Evolutionary conservation across 2,329 filamentous ascomycete species (phyloP).

Genomic region (Pyrenophora tritici-repentis): DNA sequence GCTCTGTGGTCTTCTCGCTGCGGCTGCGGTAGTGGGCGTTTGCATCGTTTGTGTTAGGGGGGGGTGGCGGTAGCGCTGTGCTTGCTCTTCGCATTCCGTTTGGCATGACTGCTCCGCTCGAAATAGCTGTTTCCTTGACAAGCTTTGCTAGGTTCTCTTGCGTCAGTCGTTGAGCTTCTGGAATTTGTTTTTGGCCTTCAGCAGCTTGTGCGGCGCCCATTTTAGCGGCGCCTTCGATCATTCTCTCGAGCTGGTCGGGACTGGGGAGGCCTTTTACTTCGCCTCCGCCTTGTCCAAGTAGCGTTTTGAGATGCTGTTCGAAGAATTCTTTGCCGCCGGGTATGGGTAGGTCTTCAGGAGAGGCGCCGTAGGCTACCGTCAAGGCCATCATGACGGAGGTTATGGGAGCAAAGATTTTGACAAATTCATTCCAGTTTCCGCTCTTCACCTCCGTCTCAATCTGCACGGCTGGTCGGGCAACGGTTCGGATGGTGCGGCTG

Average conservation of each 20-base stretch:
- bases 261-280: constrained; percentile 42
- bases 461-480: constrained; percentile 47
- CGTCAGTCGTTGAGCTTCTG: constrained; percentile 39
- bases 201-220: constrained; percentile 41
- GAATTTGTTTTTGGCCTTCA: constrained; percentile 25
- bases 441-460: constrained; percentile 57
- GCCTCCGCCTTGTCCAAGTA: constrained; percentile 33
- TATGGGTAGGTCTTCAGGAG: constrained; percentile 41
- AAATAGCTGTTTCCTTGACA: constrained; percentile 47
- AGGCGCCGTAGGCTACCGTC: constrained; percentile 51
- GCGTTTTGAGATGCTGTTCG: constrained; percentile 41
- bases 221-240: constrained; percentile 43
- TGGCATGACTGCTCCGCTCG: constrained; percentile 42
- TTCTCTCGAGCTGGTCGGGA: constrained; percentile 44
- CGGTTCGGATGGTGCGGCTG: constrained; percentile 42
- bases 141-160: constrained; percentile 46
- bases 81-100: constrained; percentile 36
- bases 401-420: constrained; percentile 58
- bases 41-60: constrained; percentile 27
- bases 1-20: constrained; percentile 32
- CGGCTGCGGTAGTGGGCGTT: constrained; percentile 15
- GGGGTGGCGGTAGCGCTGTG: constrained; percentile 34
- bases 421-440: constrained; percentile 57
- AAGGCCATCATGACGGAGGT: constrained; percentile 57
- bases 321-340: constrained; percentile 44